Evolutionary conservation across 495 filamentous ascomycete species (phyloP), one percentile per base, ranked within the genome.

Genomic region (Neurospora sp.): DNA sequence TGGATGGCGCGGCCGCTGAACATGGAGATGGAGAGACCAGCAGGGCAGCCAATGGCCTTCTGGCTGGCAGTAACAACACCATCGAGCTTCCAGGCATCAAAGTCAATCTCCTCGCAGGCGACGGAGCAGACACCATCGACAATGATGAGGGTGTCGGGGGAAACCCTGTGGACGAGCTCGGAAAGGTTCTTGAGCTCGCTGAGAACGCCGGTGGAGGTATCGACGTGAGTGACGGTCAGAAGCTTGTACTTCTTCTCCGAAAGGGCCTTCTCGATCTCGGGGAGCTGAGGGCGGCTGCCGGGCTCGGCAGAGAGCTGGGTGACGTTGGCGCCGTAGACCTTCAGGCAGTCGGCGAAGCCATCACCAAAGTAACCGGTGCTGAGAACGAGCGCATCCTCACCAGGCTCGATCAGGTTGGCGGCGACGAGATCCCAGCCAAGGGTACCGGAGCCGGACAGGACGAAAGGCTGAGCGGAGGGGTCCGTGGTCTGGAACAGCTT

Each of bases 91-190:
- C 96, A 98, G 73, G 91, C 91, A 81, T 98, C 96, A 82, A 99
- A 98, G 31, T 89, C 89, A 76, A 99, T 95, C 83, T 97, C 94
- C 83, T 99, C 96, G 80, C 91, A 94, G 37, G 95, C 96, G 72
- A 98, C 96, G 80, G 92, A 95, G 88, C 96, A 99, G 31, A 99
- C 96, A 70, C 95, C 96, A 81, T 99, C 96, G 71, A 97, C 95
- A 49, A 98, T 86, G 38, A 99, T 83, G 71, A 98, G 87, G 20
- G 96, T 98, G 38, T 96, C 89, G 0, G 96, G 96, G 77, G 92
- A 95, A 76, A 98, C 93, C 46, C 88, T 85, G 80, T 92, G 92
- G 70, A 97, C 92, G 20, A 97, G 82, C 80, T 92, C 91, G 18
- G 93, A 89, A 46, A 99, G 84, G 60, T 88, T 86, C 86, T 96